Percentiles rank a stretch among this genome's conserved stretches.
phyloP scores from a whole-genome alignment of 257 asterid genomes.

The Thymus quinquecostatus region DNA sequence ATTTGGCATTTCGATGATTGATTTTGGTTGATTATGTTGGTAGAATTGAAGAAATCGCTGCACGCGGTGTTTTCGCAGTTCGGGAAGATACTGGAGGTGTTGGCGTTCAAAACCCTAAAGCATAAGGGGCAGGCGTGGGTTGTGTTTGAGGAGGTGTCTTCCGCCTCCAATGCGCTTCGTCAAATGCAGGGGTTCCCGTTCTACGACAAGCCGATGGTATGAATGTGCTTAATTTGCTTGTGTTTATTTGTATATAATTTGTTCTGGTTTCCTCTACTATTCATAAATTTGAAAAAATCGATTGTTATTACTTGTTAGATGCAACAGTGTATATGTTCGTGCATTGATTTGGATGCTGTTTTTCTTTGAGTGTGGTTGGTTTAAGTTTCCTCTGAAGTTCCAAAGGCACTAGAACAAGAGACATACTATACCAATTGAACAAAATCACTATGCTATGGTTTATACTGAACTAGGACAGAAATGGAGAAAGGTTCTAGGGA shows the following conservation, averaged over 20 bases:
- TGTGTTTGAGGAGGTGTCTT: slow-evolving; percentile 83
- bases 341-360: not conserved
- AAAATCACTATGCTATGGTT: not conserved
- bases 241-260: not conserved
- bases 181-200: slow-evolving; percentile 98
- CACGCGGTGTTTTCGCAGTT: slow-evolving; percentile 96
- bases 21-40: not conserved
- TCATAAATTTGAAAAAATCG: not conserved
- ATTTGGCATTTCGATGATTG: not conserved
- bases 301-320: not conserved
- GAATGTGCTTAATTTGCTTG: not conserved
- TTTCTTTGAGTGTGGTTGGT: not conserved
- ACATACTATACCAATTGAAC: not conserved
- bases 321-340: not conserved
- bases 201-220: slow-evolving; percentile 94
- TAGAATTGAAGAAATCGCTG: slow-evolving; percentile 93
- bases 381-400: slow-evolving; percentile 6
- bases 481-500: not conserved
- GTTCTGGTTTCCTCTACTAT: not conserved
- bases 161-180: slow-evolving; percentile 82
- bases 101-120: slow-evolving; percentile 99
- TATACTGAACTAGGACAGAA: not conserved
- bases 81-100: slow-evolving; percentile 89
- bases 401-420: not conserved
- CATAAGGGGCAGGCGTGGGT: slow-evolving; percentile 99